phyloP scores from a whole-genome alignment of 495 filamentous ascomycete species.

The Xylaria nigripes region DNA sequence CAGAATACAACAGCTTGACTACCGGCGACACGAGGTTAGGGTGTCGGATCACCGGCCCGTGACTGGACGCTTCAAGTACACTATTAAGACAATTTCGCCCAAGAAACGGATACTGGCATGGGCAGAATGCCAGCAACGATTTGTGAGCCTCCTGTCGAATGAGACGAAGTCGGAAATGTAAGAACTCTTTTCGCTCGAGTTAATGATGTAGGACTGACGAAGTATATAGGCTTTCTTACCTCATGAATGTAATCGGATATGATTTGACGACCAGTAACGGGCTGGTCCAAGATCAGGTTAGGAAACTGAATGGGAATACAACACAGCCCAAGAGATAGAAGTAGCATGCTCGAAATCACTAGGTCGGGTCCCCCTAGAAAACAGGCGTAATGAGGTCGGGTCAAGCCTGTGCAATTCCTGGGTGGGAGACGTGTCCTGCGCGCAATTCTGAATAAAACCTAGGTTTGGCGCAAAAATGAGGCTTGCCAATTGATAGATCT shows the following conservation, averaged over 20 bases:
- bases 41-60: constrained; percentile 93
- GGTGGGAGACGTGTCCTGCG: not conserved
- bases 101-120: constrained; percentile 55
- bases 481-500: not conserved
- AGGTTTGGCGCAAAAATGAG: not conserved
- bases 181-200: constrained; percentile 12
- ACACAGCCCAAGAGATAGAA: constrained; percentile 21
- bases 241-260: constrained; percentile 39
- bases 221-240: constrained; percentile 35
- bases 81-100: constrained; percentile 68
- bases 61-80: constrained; percentile 69
- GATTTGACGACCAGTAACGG: constrained; percentile 32
- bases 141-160: constrained; percentile 60
- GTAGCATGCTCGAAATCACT: not conserved
- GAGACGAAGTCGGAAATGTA: constrained; percentile 50
- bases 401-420: not conserved
- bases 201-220: constrained; percentile 14
- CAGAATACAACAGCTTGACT: constrained; percentile 78
- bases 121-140: constrained; percentile 63
- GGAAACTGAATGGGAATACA: constrained; percentile 25
- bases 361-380: not conserved
- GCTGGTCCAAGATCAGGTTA: constrained; percentile 30
- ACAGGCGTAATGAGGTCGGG: not conserved
- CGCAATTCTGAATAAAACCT: not conserved
- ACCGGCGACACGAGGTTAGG: constrained; percentile 77